Evolutionary conservation across 331 rosid genomes (phyloP).

Genomic region (Stylosanthes scabra): DNA sequence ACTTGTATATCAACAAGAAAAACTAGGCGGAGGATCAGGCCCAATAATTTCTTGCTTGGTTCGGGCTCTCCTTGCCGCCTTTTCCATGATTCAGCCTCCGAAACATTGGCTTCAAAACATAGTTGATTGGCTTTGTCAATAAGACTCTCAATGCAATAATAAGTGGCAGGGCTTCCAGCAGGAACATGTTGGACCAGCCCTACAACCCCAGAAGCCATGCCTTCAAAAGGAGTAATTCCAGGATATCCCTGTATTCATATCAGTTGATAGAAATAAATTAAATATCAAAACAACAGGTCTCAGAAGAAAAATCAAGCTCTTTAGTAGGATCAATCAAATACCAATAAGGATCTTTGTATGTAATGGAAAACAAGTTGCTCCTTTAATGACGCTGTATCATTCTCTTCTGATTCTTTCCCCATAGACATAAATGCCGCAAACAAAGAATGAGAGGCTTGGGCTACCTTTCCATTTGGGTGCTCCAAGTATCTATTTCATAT

Average conservation of each 20-base stretch:
- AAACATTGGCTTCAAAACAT: slow-evolving; percentile 54
- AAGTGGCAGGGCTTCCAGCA: slow-evolving; percentile 91
- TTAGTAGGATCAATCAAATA: slow-evolving; percentile 42
- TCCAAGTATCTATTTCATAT: slow-evolving; percentile 76
- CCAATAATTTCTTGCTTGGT: slow-evolving; percentile 84
- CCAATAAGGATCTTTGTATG: slow-evolving; percentile 76
- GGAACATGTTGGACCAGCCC: slow-evolving; percentile 85
- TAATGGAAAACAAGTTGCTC: slow-evolving; percentile 94
- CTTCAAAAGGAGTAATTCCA: slow-evolving; percentile 87
- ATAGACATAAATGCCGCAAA: slow-evolving; percentile 70
- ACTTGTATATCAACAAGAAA: slow-evolving; percentile 93
- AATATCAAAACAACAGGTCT: slow-evolving; percentile 14
- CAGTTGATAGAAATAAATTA: slow-evolving; percentile 22
- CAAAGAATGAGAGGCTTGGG: slow-evolving; percentile 86
- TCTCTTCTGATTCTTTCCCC: slow-evolving; percentile 65
- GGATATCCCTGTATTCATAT: slow-evolving; percentile 78
- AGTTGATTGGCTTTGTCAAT: slow-evolving; percentile 67
- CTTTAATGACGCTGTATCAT: slow-evolving; percentile 60
- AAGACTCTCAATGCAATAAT: slow-evolving; percentile 75
- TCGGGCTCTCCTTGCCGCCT: slow-evolving; percentile 86
- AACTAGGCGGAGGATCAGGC: slow-evolving; percentile 73
- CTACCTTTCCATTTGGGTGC: slow-evolving; percentile 85
- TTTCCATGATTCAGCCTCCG: slow-evolving; percentile 69
- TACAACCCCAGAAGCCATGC: slow-evolving; percentile 92
- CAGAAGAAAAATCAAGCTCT: slow-evolving; percentile 19